Percentiles rank a stretch among this genome's conserved stretches.
Conservation (phyloP, 306 rosid genomes). For the Fagus crenata region DNA sequence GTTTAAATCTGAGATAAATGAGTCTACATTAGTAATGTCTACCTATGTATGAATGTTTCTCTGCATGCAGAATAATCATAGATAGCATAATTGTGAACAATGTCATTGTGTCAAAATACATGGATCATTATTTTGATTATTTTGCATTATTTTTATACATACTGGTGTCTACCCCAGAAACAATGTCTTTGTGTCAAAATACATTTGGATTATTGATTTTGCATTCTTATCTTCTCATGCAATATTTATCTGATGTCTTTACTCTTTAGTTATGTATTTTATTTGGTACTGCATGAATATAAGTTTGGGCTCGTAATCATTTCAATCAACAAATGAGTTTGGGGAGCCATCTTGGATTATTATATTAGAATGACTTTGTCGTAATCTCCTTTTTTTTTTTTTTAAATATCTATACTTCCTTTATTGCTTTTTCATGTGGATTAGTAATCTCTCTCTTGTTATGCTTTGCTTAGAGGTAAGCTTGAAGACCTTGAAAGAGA, state of each 20-base stretch:
- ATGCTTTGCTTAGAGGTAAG: slow-evolving; percentile 61
- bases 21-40: too few relatives aligned
- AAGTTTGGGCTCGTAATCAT: not conserved
- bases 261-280: not conserved
- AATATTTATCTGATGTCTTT: not conserved
- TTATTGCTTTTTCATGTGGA: slow-evolving; percentile 18
- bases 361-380: not conserved
- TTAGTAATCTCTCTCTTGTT: slow-evolving; percentile 28
- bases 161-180: not conserved
- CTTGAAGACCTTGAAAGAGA: slow-evolving; percentile 66
- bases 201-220: not conserved
- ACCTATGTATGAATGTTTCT: too few relatives aligned
- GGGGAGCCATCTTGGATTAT: not conserved
- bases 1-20: not conserved
- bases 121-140: too few relatives aligned
- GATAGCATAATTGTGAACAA: too few relatives aligned
- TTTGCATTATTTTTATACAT: too few relatives aligned
- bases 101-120: too few relatives aligned
- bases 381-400: not conserved
- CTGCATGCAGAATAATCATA: too few relatives aligned
- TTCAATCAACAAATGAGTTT: not conserved
- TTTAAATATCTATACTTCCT: not conserved
- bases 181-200: not conserved
- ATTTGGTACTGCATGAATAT: too few relatives aligned
- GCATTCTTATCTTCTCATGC: not conserved